A percentile compares a stretch with the other conserved stretches of the same genome.
Conservation (phyloP, 73 alveolate species). For the Paramecium caudatum region DNA sequence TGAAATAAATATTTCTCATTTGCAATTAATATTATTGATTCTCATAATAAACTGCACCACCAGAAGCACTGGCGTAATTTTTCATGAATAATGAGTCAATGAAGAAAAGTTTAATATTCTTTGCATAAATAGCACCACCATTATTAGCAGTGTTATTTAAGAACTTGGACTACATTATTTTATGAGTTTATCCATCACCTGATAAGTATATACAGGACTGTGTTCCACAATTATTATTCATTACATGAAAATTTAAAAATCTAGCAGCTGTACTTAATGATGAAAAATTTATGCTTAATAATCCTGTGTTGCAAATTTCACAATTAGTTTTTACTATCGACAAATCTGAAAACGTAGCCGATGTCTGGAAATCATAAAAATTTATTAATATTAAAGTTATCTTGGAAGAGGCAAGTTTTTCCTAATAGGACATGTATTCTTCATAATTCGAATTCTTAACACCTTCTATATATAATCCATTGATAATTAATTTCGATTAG, state of each 20-base stretch:
- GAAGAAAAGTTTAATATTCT: neutral
- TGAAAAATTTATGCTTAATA: neutral
- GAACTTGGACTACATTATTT: neutral
- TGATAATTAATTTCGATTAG: no score
- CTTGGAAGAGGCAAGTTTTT: no score
- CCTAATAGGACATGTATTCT: no score
- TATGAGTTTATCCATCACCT: neutral
- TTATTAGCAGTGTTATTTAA: neutral
- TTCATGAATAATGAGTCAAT: neutral
- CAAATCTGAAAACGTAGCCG: no score
- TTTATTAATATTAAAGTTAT: no score
- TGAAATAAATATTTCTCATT: neutral
- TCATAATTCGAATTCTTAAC: no score
- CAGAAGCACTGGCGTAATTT: neutral
- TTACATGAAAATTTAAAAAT: neutral
- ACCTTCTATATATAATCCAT: no score
- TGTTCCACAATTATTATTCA: neutral
- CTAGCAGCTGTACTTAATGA: neutral
- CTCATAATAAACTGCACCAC: neutral
- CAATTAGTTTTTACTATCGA: no score
- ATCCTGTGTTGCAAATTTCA: neutral
- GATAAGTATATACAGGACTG: neutral
- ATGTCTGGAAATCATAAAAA: no score
- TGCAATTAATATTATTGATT: neutral
- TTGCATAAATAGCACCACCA: neutral